Base-by-base conservation (phyloP, 1,284 basidiomycete species). In the Austropuccinia psidii region DNA sequence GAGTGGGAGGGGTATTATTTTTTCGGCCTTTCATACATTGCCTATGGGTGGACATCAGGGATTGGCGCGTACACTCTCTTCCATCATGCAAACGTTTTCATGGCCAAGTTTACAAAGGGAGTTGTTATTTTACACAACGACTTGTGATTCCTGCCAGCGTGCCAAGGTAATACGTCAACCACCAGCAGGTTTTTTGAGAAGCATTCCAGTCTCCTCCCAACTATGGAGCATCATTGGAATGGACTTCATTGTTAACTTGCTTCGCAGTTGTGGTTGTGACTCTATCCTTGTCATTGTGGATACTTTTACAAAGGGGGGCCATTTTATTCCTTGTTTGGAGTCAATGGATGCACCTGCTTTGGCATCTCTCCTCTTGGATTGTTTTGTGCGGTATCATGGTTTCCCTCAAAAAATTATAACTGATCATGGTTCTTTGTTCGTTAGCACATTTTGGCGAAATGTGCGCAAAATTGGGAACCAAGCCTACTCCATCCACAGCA, bases 211-310 rank as follows among this genome's bases (percentile, higher is more conserved):
- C 5, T 24, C 39, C 1, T 2, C 24, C 15, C 19, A 37, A 29
- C 62, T 43, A 27, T 65, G 62, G 62, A 47, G 43, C 21, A 49
- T 21, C 6, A 65, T 65, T 31, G 62, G 62, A 15, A 50, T 65
- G 47, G 62, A 65, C 24, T 47, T 65, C 24, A 29, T 62, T 3
- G n/a, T 62, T 1, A 62, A 62, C 9, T 29, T 62, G 2, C 60
- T 43, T 9, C 3, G 43, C 1, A 45, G 41, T 2, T 24, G 21
- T 2, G 62, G 72, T 39, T 54, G 35, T 39, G 50, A 54, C 35
- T 67, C 50, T 8, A 67, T 67, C 35, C 6, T 67, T 45, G 64
- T 67, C 17, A 37, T 67, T 2, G 29, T 67, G 37, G 47, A 67
- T 54, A 17, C 39, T 19, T 33, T 52, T 4, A 52, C 29, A 17